Conservation (phyloP, 768 basidiomycete genomes). For the Pholiota conissans region DNA sequence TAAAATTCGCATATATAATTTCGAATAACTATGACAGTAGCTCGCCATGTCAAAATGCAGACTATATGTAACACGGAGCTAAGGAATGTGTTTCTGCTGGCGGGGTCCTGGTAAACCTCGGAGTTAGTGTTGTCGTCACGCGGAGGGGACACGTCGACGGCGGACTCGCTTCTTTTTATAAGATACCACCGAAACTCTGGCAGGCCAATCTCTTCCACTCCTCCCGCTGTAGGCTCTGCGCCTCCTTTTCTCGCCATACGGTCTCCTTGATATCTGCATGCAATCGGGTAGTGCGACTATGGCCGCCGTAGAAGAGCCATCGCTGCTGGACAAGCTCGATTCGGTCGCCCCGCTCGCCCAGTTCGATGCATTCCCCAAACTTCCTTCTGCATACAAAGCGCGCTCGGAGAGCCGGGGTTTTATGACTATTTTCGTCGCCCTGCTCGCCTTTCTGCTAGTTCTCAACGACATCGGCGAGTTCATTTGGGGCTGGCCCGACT, state of each 20-base stretch:
- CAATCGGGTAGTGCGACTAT: conserved; percentile 11
- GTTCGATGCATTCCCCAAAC: conserved; percentile 88
- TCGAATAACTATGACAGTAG: no score
- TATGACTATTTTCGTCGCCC: conserved; percentile 69
- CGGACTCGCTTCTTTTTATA: conserved; percentile 7
- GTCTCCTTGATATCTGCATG: conserved; percentile 1
- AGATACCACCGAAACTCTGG: conserved; percentile 9
- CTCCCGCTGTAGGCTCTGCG: not conserved
- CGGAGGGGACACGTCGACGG: conserved; percentile 19
- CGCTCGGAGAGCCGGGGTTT: conserved; percentile 81
- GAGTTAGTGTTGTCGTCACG: conserved; percentile 15
- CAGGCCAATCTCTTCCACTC: conserved; percentile 7
- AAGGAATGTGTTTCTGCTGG: not conserved
- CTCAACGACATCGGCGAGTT: conserved; percentile 90
- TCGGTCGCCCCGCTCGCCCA: conserved; percentile 61
- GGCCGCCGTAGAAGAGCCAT: conserved; percentile 18
- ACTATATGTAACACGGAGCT: not conserved
- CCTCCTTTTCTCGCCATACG: not conserved
- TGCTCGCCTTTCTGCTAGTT: conserved; percentile 71
- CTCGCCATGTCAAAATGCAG: not conserved
- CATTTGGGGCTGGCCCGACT: conserved; percentile 91
- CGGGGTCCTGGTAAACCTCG: conserved; percentile 14
- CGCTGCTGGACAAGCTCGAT: conserved; percentile 66
- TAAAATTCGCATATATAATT: not conserved
- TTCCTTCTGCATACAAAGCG: conserved; percentile 78